phyloP scores from a whole-genome alignment of 768 basidiomycete genomes.

The Mycena indigotica region DNA sequence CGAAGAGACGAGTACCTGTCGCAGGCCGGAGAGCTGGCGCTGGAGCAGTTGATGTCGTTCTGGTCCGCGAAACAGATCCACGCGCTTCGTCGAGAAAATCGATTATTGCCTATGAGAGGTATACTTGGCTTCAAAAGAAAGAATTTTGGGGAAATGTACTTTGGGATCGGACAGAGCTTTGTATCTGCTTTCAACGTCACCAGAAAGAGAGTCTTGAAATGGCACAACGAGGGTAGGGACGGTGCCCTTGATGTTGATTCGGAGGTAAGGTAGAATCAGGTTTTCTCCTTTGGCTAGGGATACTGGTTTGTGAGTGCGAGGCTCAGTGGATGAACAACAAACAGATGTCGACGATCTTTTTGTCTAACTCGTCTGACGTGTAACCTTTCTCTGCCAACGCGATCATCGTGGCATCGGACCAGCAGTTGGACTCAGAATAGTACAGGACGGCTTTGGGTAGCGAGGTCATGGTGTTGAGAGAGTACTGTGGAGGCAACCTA shows the following conservation, averaged over 20 bases:
- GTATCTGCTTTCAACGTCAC: conserved; percentile 76
- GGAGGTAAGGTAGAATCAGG: conserved; percentile 71
- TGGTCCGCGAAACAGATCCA: conserved; percentile 63
- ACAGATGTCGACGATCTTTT: conserved; percentile 70
- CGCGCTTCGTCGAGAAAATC: conserved; percentile 86
- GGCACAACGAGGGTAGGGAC: conserved; percentile 88
- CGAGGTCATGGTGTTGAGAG: conserved; percentile 30
- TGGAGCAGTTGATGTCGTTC: conserved; percentile 71
- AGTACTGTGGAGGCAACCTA: too few species aligned
- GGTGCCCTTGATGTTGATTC: conserved; percentile 79
- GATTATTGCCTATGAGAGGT: conserved; percentile 57
- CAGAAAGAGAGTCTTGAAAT: conserved; percentile 66
- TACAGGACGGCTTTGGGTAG: conserved; percentile 84
- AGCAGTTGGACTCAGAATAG: conserved; percentile 59
- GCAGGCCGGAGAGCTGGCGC: conserved; percentile 79
- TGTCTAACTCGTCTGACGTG: conserved; percentile 70
- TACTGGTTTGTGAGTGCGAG: neutral
- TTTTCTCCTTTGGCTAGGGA: conserved; percentile 79
- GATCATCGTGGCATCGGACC: conserved; percentile 65
- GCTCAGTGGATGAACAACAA: neutral
- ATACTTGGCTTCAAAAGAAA: neutral
- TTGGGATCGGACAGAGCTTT: conserved; percentile 77
- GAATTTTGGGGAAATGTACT: conserved; percentile 41
- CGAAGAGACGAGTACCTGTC: too few species aligned
- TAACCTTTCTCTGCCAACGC: conserved; percentile 83